phyloP scores from a whole-genome alignment of 371 early-diverging fungal species.

The Rhizopus microsporus region DNA sequence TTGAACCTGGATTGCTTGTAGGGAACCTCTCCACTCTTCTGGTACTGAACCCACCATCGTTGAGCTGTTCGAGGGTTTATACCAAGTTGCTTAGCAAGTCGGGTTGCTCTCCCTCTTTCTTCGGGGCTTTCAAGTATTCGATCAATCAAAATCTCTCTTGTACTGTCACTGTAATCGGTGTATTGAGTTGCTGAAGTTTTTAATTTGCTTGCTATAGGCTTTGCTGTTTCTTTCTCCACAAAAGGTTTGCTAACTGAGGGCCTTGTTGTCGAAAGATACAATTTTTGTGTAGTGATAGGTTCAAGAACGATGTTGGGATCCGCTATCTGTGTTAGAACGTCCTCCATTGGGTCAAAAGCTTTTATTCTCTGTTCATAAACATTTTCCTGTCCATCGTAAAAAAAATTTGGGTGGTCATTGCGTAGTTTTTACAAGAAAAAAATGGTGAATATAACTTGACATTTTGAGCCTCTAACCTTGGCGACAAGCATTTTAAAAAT shows the following conservation, averaged over 20 bases:
- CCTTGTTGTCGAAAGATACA: slow-evolving; percentile 16
- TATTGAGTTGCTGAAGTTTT: slow-evolving; percentile 12
- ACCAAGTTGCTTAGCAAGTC: slow-evolving; percentile 17
- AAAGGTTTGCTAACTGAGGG: slow-evolving; percentile 6
- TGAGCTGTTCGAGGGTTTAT: slow-evolving; percentile 16
- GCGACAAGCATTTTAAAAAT: slow-evolving; percentile 13
- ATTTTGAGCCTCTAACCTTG: slow-evolving; percentile 12
- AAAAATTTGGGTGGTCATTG: slow-evolving; percentile 9
- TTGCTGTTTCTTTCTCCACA: slow-evolving; percentile 13
- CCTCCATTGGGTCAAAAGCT: slow-evolving; percentile 17
- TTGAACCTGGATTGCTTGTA: slow-evolving; percentile 11
- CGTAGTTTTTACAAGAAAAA: slow-evolving; percentile 11
- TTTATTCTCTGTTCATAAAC: slow-evolving; percentile 20
- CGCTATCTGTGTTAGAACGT: slow-evolving; percentile 18
- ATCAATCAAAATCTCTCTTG: slow-evolving; percentile 19
- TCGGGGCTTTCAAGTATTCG: slow-evolving; percentile 22
- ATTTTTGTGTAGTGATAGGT: slow-evolving; percentile 15
- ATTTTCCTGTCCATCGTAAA: slow-evolving; percentile 15
- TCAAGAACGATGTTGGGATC: slow-evolving; percentile 14
- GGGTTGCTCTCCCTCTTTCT: slow-evolving; percentile 20
- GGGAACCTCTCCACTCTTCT: slow-evolving; percentile 7
- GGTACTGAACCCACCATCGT: slow-evolving; percentile 9
- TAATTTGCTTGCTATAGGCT: slow-evolving; percentile 11
- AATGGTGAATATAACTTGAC: slow-evolving; percentile 4
- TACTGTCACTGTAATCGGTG: slow-evolving; percentile 16